Conservation (phyloP, 257 asterid genomes). For the Leptodermis oblonga region DNA sequence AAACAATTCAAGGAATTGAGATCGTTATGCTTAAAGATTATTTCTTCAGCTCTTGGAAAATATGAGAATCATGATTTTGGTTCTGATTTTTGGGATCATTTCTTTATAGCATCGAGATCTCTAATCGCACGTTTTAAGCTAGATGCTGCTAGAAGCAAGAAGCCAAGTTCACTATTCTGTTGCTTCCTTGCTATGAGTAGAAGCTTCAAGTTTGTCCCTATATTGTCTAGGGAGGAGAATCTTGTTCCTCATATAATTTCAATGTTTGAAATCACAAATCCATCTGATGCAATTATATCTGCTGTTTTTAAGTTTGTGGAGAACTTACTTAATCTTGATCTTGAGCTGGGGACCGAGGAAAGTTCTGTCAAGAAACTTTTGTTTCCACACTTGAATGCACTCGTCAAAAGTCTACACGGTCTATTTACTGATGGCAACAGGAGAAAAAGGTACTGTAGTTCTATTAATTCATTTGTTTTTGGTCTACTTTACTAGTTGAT, state of each 20-base stretch:
- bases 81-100: conserved; percentile 66
- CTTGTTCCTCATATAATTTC: conserved; percentile 83
- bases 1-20: conserved; percentile 85
- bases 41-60: conserved; percentile 53
- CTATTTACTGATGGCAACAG: conserved; percentile 45
- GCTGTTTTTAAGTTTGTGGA: conserved; percentile 66
- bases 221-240: conserved; percentile 55
- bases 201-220: conserved; percentile 60
- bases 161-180: conserved; percentile 79
- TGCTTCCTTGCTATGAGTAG: conserved; percentile 96
- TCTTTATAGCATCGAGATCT: conserved; percentile 62
- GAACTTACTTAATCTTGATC: conserved; percentile 75
- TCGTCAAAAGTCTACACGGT: conserved; percentile 55
- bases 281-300: conserved; percentile 62
- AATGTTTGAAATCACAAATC: conserved; percentile 59
- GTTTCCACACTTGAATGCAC: conserved; percentile 66
- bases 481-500: neutral
- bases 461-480: neutral
- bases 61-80: conserved; percentile 63
- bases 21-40: conserved; percentile 75
- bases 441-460: conserved; percentile 49
- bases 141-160: conserved; percentile 78
- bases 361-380: conserved; percentile 38
- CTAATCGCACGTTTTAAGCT: conserved; percentile 64
- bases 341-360: conserved; percentile 50